Percentiles rank a stretch among this genome's conserved stretches.
phyloP scores from a whole-genome alignment of 2,329 filamentous ascomycete genomes.

The Cercospora brassicicola region DNA sequence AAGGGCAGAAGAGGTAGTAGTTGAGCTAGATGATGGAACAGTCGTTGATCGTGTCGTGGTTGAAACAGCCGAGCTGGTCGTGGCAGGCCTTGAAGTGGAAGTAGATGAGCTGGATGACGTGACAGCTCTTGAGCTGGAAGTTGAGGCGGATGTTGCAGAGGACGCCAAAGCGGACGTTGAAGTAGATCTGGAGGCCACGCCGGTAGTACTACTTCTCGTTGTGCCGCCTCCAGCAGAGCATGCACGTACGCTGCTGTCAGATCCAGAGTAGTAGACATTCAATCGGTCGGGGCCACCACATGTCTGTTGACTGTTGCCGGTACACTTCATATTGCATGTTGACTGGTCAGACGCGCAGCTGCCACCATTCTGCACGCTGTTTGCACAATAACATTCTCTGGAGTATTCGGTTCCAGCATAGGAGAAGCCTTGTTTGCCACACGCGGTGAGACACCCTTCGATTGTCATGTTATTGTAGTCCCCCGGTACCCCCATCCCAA shows the following conservation, averaged over 20 bases:
- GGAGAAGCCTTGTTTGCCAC: constrained; percentile 12
- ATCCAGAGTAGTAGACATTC: constrained; percentile 22
- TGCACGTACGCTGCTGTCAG: constrained; percentile 1
- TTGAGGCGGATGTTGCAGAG: background rate
- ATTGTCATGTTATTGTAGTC: constrained; percentile 39
- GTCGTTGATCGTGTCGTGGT: background rate
- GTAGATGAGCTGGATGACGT: background rate
- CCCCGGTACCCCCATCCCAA: constrained; percentile 23
- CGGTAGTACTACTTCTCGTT: background rate
- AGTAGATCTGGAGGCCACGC: background rate
- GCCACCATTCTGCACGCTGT: constrained; percentile 8
- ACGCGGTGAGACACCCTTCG: constrained; percentile 34
- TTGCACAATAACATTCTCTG: constrained; percentile 23
- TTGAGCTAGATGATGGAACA: background rate
- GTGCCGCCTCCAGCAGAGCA: constrained; percentile 1
- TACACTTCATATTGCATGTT: constrained; percentile 33
- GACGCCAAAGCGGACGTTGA: constrained; percentile 7
- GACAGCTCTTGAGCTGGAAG: background rate
- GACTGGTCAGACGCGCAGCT: constrained; percentile 10
- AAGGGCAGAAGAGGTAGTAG: background rate
- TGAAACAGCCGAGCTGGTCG: background rate
- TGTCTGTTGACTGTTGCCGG: constrained; percentile 31
- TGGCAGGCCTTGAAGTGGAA: background rate
- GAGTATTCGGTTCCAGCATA: constrained; percentile 41
- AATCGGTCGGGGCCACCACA: constrained; percentile 28